A percentile compares a stretch with the other conserved stretches of the same genome.
These are phyloP conservation scores for Neofusicoccum laricinum DNA, from an alignment of 2,329 filamentous ascomycete species.

Conservation along the genomic window DNA sequence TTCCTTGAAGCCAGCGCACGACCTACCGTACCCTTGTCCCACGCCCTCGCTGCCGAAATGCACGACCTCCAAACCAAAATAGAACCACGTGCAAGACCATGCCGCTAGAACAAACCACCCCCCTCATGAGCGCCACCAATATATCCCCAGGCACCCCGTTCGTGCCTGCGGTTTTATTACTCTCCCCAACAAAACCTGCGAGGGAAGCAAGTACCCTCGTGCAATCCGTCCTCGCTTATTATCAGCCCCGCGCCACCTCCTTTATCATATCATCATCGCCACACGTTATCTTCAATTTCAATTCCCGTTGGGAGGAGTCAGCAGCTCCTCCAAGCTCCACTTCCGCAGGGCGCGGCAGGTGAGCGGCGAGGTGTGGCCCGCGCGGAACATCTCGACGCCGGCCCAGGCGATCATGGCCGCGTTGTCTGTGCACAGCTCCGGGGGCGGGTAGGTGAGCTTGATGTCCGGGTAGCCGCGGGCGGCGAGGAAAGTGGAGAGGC, in stretches of 20 bases:
- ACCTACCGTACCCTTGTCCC: background rate
- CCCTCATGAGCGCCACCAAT: background rate
- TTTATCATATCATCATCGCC: background rate
- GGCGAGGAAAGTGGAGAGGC: slow-evolving; percentile 57
- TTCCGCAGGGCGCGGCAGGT: slow-evolving; percentile 34
- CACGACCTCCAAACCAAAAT: too few species aligned
- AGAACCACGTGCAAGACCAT: too few species aligned
- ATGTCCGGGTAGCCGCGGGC: slow-evolving; percentile 64
- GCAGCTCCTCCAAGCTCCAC: slow-evolving; percentile 31
- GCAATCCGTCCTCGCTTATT: background rate
- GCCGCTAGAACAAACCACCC: background rate
- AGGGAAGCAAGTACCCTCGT: background rate
- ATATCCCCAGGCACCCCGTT: background rate
- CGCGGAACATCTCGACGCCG: slow-evolving; percentile 85
- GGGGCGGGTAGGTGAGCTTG: slow-evolving; percentile 69
- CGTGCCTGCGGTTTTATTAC: background rate
- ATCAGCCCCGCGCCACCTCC: slow-evolving; percentile 1
- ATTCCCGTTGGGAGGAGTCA: background rate
- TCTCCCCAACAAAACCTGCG: background rate
- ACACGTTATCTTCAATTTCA: background rate
- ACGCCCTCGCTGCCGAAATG: background rate
- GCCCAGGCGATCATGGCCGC: slow-evolving; percentile 98
- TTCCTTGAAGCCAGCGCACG: background rate
- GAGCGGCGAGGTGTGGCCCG: slow-evolving; percentile 52
- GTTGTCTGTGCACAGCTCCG: slow-evolving; percentile 83